These are phyloP conservation scores for Pythium rhizo-oryzae DNA, from an alignment of 352 stramenopile species.

Conservation along the genomic window DNA sequence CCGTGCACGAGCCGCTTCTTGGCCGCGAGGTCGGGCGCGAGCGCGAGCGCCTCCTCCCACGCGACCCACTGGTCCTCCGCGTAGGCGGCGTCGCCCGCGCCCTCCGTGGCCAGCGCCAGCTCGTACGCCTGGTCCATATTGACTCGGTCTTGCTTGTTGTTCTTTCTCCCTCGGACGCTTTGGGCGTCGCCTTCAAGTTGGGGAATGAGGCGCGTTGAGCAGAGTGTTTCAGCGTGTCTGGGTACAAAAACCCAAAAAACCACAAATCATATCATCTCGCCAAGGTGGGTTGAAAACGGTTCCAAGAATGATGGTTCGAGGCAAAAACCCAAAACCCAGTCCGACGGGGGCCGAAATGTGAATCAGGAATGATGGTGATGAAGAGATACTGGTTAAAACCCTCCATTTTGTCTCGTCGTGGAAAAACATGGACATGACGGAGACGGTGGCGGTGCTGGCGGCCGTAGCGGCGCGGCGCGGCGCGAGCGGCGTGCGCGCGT, in stretches of 20 bases:
- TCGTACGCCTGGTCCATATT: slow-evolving; percentile 27
- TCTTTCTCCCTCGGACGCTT: neutral
- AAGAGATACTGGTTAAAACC: neutral
- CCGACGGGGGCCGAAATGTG: neutral
- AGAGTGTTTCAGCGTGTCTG: neutral
- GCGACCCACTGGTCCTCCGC: slow-evolving; percentile 28
- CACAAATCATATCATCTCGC: neutral
- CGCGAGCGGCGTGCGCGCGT: slow-evolving; percentile 42
- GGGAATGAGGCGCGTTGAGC: neutral
- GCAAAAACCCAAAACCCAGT: neutral
- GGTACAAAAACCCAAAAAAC: slow-evolving; percentile 1
- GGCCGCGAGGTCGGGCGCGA: slow-evolving; percentile 25
- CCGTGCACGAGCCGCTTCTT: slow-evolving; percentile 24
- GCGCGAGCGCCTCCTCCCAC: slow-evolving; percentile 32
- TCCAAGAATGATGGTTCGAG: neutral
- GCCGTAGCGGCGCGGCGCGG: slow-evolving; percentile 31
- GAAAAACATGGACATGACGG: neutral
- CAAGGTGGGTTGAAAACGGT: neutral
- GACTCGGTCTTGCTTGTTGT: neutral
- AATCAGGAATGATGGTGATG: neutral
- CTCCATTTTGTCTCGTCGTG: neutral
- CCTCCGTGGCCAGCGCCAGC: slow-evolving; percentile 17
- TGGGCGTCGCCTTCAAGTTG: neutral
- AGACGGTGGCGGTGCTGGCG: slow-evolving; percentile 2
- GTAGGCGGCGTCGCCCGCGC: neutral